Conservation (phyloP, 768 basidiomycete species). For the Crassisporium funariophilum region DNA sequence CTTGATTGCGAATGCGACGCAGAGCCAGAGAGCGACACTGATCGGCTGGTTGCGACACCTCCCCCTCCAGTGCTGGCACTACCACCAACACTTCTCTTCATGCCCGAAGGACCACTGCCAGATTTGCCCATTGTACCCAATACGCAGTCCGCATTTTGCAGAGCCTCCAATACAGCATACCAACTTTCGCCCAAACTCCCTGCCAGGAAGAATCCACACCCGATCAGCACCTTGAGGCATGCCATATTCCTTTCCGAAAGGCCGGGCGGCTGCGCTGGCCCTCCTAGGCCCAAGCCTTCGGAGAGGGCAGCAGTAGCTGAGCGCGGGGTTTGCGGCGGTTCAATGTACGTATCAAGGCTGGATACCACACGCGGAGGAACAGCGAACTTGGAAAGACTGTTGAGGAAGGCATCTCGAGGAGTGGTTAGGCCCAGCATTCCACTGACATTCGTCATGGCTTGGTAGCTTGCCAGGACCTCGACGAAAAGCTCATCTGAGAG, state of each 20-base stretch:
- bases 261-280: slow-evolving; percentile 60
- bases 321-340: slow-evolving; percentile 58
- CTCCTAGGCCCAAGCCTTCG: slow-evolving; percentile 67
- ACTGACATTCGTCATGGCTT: slow-evolving; percentile 83
- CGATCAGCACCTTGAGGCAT: slow-evolving; percentile 82
- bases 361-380: slow-evolving; percentile 91
- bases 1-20: slow-evolving; percentile 23
- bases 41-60: slow-evolving; percentile 35
- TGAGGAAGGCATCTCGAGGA: slow-evolving; percentile 92
- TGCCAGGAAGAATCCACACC: slow-evolving; percentile 77
- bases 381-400: slow-evolving; percentile 85
- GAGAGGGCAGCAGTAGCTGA: slow-evolving; percentile 57
- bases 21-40: slow-evolving; percentile 35
- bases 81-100: slow-evolving; percentile 30
- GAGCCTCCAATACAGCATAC: slow-evolving; percentile 86
- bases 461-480: slow-evolving; percentile 80
- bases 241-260: slow-evolving; percentile 90
- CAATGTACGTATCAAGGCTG: slow-evolving; percentile 62
- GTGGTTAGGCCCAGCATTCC: slow-evolving; percentile 87
- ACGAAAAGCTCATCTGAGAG: slow-evolving; percentile 91
- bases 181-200: slow-evolving; percentile 89
- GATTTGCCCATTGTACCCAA: slow-evolving; percentile 60
- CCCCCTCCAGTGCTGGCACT: slow-evolving; percentile 23
- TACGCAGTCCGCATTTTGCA: slow-evolving; percentile 96
- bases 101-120: slow-evolving; percentile 27